Conservation (phyloP, 148 eudicot species). For the Vaccinium corymbosum region DNA sequence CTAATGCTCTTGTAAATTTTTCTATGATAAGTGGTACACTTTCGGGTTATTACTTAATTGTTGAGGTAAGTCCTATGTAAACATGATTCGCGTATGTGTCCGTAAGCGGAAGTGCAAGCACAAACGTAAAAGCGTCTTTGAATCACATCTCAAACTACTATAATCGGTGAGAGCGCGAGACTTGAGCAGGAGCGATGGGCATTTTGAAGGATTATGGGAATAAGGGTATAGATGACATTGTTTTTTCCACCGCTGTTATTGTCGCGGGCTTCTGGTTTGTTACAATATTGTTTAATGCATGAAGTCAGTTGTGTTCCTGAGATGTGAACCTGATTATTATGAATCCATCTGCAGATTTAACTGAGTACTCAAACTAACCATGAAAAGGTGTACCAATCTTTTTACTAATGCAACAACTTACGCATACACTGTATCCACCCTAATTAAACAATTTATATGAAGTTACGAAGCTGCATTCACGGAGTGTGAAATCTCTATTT, state of each 20-base stretch:
- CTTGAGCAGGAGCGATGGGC: too few species aligned
- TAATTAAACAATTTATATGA: neutral
- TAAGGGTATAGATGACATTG: neutral
- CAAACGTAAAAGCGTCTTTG: too few species aligned
- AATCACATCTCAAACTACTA: too few species aligned
- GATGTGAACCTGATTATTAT: neutral
- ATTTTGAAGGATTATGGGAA: too few species aligned
- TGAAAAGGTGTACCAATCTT: neutral
- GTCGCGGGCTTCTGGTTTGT: neutral
- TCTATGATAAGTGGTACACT: neutral
- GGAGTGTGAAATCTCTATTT: neutral
- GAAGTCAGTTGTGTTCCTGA: neutral
- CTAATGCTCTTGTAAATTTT: neutral
- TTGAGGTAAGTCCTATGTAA: neutral
- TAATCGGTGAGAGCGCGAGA: too few species aligned
- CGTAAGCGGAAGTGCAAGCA: too few species aligned
- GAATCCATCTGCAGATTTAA: neutral
- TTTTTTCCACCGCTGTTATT: neutral
- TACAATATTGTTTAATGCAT: neutral
- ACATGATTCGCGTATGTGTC: too few species aligned
- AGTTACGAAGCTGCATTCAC: slow-evolving; percentile 3
- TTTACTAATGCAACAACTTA: neutral
- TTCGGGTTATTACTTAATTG: neutral
- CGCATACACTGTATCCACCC: neutral
- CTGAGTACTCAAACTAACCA: neutral